Evolutionary conservation across 768 basidiomycete genomes (phyloP), one percentile per base, ranked within the genome.

Genomic region (Mycena epipterygia): DNA sequence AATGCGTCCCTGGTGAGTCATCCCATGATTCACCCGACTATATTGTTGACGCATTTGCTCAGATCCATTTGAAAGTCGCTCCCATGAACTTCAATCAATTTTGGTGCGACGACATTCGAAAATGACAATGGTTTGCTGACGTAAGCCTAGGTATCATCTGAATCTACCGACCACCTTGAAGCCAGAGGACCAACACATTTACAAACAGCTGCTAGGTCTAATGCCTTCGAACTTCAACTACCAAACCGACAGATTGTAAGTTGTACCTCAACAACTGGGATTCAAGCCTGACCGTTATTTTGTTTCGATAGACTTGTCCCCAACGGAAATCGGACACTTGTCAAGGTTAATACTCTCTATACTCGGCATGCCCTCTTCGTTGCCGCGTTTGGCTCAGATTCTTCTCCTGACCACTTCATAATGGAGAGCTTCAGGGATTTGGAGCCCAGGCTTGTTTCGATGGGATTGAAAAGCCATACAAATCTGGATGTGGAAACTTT

Each of bases 401-500:
- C 62, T 8, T 70, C 73, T 23, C 79, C 82, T 0, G 56, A 73
- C 0, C 61, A 69, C 39, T 84, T 87, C 61, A 70, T 87, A 2
- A 76, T 76, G 14, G 66, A 76, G 1, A 68, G 56, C 0, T 82
- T 84, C 39, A 48, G 67, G 13, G 74, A 79, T 8, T 64, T 85
- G 35, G 69, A 84, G 52, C 21, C 49, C 0, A 25, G 65, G 0
- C 77, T 86, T 2, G 68, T 69, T 5, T 37, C 44, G 0, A 73
- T 81, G 30, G 83, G 84, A 5, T 71, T 87, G 27, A 79, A 80
- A 29, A 71, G 68, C 5, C 76, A 79, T 48, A 69, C 30, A 1
- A 73, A 76, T 25, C 63, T 85, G 32, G 73, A 83, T 62, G 55
- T 85, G 23, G 49, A 69, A 1, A 79, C 79, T 49, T 87, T 87